Conservation (phyloP, 345 rosid genomes). For the Barbarea vulgaris region DNA sequence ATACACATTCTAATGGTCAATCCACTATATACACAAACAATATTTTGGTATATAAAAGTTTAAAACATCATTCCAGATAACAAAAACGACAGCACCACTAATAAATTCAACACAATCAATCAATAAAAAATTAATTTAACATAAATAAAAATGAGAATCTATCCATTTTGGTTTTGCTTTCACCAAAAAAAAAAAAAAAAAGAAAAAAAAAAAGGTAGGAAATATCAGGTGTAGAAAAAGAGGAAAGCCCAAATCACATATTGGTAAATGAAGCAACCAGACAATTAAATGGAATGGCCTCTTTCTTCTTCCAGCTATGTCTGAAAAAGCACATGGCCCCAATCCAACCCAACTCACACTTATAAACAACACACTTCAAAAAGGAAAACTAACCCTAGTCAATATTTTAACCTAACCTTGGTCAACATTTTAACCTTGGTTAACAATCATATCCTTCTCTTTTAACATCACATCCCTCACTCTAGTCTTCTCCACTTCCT, state of each 20-base stretch:
- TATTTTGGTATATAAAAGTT: neutral
- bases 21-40: neutral
- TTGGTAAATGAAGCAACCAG: slow-evolving; percentile 33
- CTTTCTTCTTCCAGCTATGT: slow-evolving; percentile 54
- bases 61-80: neutral
- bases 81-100: neutral
- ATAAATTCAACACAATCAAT: neutral
- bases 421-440: slow-evolving; percentile 5
- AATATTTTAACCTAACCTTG: slow-evolving; percentile 1
- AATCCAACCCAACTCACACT: slow-evolving; percentile 30
- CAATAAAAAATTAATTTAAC: neutral
- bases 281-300: slow-evolving; percentile 23
- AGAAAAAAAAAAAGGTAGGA: neutral
- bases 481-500: slow-evolving; percentile 29
- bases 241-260: slow-evolving; percentile 31
- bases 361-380: slow-evolving; percentile 33
- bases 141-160: neutral
- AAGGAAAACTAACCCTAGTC: slow-evolving; percentile 31
- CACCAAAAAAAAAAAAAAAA: neutral
- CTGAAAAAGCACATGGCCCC: slow-evolving; percentile 54
- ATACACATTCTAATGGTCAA: neutral
- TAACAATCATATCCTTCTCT: slow-evolving; percentile 11
- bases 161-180: neutral
- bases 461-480: slow-evolving; percentile 15
- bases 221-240: neutral